Evolutionary conservation across 805 yeast genomes (phyloP).

Genomic region (Candida parachauliodes): DNA sequence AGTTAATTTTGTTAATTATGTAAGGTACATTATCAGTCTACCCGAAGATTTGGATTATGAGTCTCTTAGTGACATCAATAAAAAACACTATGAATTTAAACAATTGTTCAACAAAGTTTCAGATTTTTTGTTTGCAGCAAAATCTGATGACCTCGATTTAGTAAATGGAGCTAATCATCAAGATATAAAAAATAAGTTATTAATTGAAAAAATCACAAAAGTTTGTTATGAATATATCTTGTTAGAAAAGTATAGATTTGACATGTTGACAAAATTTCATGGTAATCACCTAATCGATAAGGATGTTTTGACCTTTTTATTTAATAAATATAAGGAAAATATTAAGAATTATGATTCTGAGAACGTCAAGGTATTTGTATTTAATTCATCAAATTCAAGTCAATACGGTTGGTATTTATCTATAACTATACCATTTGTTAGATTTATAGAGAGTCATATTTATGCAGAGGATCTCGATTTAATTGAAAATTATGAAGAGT

Average conservation of each 20-base stretch:
- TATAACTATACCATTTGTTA: conserved; percentile 32
- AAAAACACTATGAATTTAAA: conserved; percentile 27
- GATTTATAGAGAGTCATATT: conserved; percentile 31
- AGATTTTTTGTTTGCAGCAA: conserved; percentile 21
- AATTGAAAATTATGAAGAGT: conserved; percentile 15
- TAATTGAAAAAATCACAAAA: conserved; percentile 31
- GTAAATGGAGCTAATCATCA: conserved; percentile 11
- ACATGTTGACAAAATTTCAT: conserved; percentile 31
- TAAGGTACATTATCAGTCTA: conserved; percentile 29
- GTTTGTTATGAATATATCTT: conserved; percentile 36
- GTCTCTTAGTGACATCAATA: conserved; percentile 18
- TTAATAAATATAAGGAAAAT: conserved; percentile 17
- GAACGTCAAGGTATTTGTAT: conserved; percentile 30
- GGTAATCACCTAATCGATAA: conserved; percentile 29
- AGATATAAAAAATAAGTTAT: conserved; percentile 13
- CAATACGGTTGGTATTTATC: conserved; percentile 39
- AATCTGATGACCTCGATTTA: conserved; percentile 26
- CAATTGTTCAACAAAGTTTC: conserved; percentile 23
- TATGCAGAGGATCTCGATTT: conserved; percentile 23
- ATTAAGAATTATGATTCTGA: conserved; percentile 12
- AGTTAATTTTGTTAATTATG: conserved; percentile 34
- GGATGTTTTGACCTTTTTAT: conserved; percentile 21
- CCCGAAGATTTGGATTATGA: conserved; percentile 20
- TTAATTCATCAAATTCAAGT: conserved; percentile 29
- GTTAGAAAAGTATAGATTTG: conserved; percentile 37